These are phyloP conservation scores for Rhodotorula babjevae DNA, from an alignment of 768 basidiomycete genomes.

Conservation along the genomic window DNA sequence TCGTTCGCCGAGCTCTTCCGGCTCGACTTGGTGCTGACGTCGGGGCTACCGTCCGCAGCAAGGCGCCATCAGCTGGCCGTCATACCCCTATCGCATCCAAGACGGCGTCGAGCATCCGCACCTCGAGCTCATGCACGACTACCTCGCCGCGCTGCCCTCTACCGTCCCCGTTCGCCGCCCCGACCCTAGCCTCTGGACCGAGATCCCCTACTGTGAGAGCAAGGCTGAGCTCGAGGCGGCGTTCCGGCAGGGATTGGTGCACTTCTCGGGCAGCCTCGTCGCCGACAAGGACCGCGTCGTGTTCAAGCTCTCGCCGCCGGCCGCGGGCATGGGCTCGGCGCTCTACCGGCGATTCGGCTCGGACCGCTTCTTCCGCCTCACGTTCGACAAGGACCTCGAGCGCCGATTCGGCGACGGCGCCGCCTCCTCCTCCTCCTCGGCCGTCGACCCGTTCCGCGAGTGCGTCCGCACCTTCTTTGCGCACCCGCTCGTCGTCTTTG, in stretches of 20 bases:
- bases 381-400: slow-evolving; percentile 14
- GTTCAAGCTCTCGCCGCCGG: slow-evolving; percentile 15
- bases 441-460: not conserved
- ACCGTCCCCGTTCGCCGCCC: not conserved
- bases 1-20: too few species aligned
- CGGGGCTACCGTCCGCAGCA: not conserved
- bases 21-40: not conserved
- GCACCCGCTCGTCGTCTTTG: slow-evolving; percentile 17
- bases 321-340: slow-evolving; percentile 6
- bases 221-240: slow-evolving; percentile 19
- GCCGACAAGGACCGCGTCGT: not conserved
- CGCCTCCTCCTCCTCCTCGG: not conserved
- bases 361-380: slow-evolving; percentile 33
- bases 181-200: slow-evolving; percentile 12
- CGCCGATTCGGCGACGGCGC: not conserved
- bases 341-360: slow-evolving; percentile 17
- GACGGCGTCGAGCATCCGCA: not conserved
- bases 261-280: slow-evolving; percentile 14
- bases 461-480: slow-evolving; percentile 8
- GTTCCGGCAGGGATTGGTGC: slow-evolving; percentile 7
- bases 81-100: not conserved
- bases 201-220: slow-evolving; percentile 17
- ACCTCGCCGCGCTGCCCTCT: not conserved
- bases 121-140: slow-evolving; percentile 3
- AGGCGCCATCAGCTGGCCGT: not conserved